These are phyloP conservation scores for Apiotrichum akiyoshidainum DNA, from an alignment of 1,284 basidiomycete genomes.

Conservation along the genomic window DNA sequence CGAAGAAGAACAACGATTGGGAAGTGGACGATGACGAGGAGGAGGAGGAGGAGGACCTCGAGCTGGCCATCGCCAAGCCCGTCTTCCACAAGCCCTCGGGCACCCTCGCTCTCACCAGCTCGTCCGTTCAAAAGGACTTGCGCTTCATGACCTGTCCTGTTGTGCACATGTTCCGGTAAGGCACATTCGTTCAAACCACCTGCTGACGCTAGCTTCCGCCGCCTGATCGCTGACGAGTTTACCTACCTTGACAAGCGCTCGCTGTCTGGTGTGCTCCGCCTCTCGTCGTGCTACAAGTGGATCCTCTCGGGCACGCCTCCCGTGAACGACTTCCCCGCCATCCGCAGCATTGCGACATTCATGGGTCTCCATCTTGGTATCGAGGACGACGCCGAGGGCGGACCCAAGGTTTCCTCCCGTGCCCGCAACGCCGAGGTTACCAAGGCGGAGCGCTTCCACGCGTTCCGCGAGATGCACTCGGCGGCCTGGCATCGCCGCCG, in stretches of 20 bases:
- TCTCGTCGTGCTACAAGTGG: slow-evolving; percentile 80
- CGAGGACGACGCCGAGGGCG: slow-evolving; percentile 81
- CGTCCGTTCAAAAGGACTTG: slow-evolving; percentile 68
- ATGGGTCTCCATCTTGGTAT: slow-evolving; percentile 82
- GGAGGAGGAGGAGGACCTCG: slow-evolving; percentile 25
- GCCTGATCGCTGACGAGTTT: slow-evolving; percentile 90
- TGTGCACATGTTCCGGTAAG: slow-evolving; percentile 77
- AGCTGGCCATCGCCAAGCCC: slow-evolving; percentile 25
- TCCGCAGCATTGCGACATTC: slow-evolving; percentile 76
- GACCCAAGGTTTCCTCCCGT: slow-evolving; percentile 68
- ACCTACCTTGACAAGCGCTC: slow-evolving; percentile 83
- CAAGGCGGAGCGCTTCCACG: slow-evolving; percentile 88
- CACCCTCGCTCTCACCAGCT: slow-evolving; percentile 49
- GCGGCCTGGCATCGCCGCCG: slow-evolving; percentile 87
- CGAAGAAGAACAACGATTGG: slow-evolving; percentile 27
- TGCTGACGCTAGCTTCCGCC: slow-evolving; percentile 58
- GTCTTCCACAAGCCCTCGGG: slow-evolving; percentile 31
- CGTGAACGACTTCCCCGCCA: slow-evolving; percentile 80
- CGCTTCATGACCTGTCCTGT: slow-evolving; percentile 74
- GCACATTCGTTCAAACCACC: neutral
- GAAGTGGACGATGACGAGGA: slow-evolving; percentile 40
- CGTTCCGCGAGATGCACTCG: slow-evolving; percentile 90
- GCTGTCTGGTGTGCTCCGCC: slow-evolving; percentile 70
- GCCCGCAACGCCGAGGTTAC: slow-evolving; percentile 79
- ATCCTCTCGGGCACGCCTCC: slow-evolving; percentile 95